A percentile compares a stretch with the other conserved stretches of the same genome.
phyloP scores from a whole-genome alignment of 768 basidiomycete species.

The Panaeolus papilionaceus region DNA sequence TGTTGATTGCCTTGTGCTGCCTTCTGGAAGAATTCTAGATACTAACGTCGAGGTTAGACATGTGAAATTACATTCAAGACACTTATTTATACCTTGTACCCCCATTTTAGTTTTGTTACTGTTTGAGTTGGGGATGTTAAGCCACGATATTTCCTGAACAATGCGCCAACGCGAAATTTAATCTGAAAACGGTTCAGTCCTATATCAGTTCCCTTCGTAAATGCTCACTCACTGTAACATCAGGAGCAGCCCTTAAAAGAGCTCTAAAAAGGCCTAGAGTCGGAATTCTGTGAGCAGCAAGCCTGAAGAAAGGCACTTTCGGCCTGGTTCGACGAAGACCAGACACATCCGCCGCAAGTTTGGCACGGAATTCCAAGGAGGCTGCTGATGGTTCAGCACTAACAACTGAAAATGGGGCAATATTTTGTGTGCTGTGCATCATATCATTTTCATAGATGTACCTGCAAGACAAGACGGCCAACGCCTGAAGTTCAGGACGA shows the following conservation, averaged over 20 bases:
- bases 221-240: constrained; percentile 53
- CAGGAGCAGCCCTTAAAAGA: constrained; percentile 61
- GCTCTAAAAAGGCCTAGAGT: constrained; percentile 85
- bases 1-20: constrained; percentile 61
- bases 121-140: constrained; percentile 61
- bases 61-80: neutral
- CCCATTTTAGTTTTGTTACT: constrained; percentile 50
- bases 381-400: constrained; percentile 25
- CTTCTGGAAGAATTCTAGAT: constrained; percentile 60
- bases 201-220: neutral
- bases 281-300: constrained; percentile 76
- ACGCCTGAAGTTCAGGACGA: neutral
- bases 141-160: constrained; percentile 59
- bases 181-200: constrained; percentile 47
- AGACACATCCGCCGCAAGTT: constrained; percentile 58
- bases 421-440: neutral
- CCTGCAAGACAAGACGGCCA: neutral
- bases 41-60: constrained; percentile 43
- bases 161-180: constrained; percentile 55
- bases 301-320: constrained; percentile 68
- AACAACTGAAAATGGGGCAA: neutral
- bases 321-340: constrained; percentile 65
- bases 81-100: constrained; percentile 57
- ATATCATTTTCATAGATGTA: constrained; percentile 4
- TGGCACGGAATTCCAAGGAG: constrained; percentile 57